A percentile compares a stretch with the other conserved stretches of the same genome.
Evolutionary conservation across 2,329 filamentous ascomycete species (phyloP).

Genomic region (Exophiala xenobiotica): DNA sequence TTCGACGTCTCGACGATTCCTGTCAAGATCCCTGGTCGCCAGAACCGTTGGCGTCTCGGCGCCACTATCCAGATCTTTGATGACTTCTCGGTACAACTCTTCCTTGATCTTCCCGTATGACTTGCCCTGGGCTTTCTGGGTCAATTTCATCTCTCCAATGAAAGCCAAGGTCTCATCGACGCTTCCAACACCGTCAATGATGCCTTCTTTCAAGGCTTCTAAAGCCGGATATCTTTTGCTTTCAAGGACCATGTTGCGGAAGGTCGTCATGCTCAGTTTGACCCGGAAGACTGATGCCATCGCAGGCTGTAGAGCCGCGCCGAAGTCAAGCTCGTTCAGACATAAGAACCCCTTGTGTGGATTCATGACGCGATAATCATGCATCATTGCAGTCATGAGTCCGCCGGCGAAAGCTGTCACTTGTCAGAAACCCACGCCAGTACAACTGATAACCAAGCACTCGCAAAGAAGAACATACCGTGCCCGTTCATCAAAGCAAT

Average conservation of each 20-base stretch:
- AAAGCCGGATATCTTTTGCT: constrained; percentile 64
- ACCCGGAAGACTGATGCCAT: constrained; percentile 74
- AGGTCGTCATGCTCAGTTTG: constrained; percentile 59
- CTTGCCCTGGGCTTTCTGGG: constrained; percentile 61
- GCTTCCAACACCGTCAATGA: constrained; percentile 68
- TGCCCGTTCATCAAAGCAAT: constrained; percentile 78
- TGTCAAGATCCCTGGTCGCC: constrained; percentile 50
- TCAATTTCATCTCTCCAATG: constrained; percentile 59
- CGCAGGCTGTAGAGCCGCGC: constrained; percentile 69
- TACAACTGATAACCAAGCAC: too few relatives aligned
- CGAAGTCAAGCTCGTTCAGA: constrained; percentile 79
- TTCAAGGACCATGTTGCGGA: constrained; percentile 69
- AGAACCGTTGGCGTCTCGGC: constrained; percentile 45
- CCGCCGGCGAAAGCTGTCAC: constrained; percentile 67
- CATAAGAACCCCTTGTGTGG: constrained; percentile 70
- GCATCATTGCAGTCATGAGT: constrained; percentile 77
- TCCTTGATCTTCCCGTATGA: constrained; percentile 71
- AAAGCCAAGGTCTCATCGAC: constrained; percentile 63
- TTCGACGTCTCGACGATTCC: constrained; percentile 43
- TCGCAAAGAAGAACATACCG: constrained; percentile 18
- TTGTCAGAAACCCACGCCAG: background rate
- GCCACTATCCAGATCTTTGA: constrained; percentile 52
- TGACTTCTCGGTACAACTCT: constrained; percentile 70
- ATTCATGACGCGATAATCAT: constrained; percentile 80
- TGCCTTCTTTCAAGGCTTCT: constrained; percentile 63